These are phyloP conservation scores for Phyllosticta citribraziliensis DNA, from an alignment of 2,329 filamentous ascomycete genomes.

Conservation along the genomic window DNA sequence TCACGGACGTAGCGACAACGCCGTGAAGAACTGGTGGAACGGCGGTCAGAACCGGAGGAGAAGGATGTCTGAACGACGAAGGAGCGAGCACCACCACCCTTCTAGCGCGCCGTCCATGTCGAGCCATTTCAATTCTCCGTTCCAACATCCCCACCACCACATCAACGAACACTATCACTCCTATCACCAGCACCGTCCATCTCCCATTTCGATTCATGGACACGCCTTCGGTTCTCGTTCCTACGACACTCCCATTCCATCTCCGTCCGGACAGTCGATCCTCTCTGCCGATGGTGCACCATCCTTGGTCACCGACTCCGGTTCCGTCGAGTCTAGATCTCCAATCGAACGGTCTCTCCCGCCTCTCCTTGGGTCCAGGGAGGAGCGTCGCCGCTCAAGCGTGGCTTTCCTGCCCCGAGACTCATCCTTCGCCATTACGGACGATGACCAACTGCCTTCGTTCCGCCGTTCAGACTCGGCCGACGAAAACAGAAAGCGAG, in stretches of 20 bases:
- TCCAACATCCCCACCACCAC: conserved; percentile 7
- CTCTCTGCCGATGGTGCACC: conserved; percentile 55
- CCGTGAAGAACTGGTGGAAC: conserved; percentile 98
- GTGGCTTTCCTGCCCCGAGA: conserved; percentile 26
- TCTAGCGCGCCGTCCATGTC: background rate
- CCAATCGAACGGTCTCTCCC: conserved; percentile 34
- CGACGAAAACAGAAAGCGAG: conserved; percentile 12
- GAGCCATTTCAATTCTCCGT: background rate
- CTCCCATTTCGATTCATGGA: conserved; percentile 19
- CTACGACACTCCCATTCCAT: conserved; percentile 51
- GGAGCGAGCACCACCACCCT: conserved; percentile 15
- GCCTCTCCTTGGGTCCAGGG: conserved; percentile 25
- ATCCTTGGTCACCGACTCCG: conserved; percentile 59
- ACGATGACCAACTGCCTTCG: conserved; percentile 18
- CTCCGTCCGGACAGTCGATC: conserved; percentile 53
- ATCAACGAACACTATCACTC: conserved; percentile 16
- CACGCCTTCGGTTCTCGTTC: conserved; percentile 19
- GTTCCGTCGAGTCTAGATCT: conserved; percentile 35
- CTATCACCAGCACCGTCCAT: conserved; percentile 14
- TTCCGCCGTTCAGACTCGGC: conserved; percentile 1
- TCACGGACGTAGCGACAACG: conserved; percentile 81
- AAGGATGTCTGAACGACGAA: conserved; percentile 28
- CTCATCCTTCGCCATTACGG: conserved; percentile 26
- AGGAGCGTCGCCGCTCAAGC: conserved; percentile 28
- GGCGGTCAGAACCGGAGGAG: conserved; percentile 75